Evolutionary conservation across 2,329 filamentous ascomycete genomes (phyloP), one percentile per base, ranked within the genome.

Genomic region (Nemania sp.): DNA sequence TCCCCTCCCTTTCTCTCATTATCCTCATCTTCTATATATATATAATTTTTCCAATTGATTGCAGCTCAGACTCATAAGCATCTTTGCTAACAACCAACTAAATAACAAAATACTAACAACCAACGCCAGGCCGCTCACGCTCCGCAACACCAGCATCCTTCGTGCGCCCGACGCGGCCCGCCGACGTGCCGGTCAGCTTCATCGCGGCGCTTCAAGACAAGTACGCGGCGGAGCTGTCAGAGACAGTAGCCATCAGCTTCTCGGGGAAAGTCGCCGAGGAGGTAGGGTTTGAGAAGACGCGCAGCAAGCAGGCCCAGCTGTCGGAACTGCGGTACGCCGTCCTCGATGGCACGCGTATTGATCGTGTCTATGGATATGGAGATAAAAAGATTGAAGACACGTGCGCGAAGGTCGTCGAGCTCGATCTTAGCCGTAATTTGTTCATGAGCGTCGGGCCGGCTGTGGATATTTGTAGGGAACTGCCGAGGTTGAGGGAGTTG

Each of bases 261-360:
- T 96, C 77, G 74, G 89, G 72, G 31, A 97, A 97, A 73, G 82
- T 92, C 15, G 93, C 90, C 5, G 89, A 97, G 73, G 93, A 97
- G 73, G 84, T 97, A 28, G 94, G 94, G 24, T 97, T 97, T 64
- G 91, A 96, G 63, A 97, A 97, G 77, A 90, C 97, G 61, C 84
- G 88, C 37, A 81, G 81, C 61, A 84, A 92, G 72, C 86, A 95
- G 66, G 88, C 91, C 62, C 78, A 88, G 66, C 77, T 97, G 26
- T 77, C 86, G 49, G 89, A 94, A 64, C 79, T 97, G 55, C 86
- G 81, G 61, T 86, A 92, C 50, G 86, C 95, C 44, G 83, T 97
- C 33, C 77, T 99, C 6, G 92, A 97, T 72, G 86, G 88, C 12
- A 73, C 90, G 66, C 78, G 83, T 45, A 80, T 97, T 57, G 72